A percentile compares a stretch with the other conserved stretches of the same genome.
Conservation (phyloP, 1,284 basidiomycete genomes). For the Phlebopus sp. region DNA sequence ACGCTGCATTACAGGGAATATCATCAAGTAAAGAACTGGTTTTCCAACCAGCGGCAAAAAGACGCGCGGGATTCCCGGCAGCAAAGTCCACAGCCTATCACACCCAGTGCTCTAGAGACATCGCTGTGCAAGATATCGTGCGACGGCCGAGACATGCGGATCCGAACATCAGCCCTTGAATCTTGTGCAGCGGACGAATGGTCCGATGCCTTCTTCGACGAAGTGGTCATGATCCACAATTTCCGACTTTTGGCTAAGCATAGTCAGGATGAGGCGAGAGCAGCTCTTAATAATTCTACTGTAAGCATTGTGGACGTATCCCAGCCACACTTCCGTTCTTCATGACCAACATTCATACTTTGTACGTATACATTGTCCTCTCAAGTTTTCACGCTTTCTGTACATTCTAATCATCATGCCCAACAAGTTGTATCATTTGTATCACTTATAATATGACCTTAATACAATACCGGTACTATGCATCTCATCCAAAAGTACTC, state of each 20-base stretch:
- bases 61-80: slow-evolving; percentile 37
- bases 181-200: slow-evolving; percentile 41
- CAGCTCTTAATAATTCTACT: slow-evolving; percentile 24
- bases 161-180: slow-evolving; percentile 43
- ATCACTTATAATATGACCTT: slow-evolving; percentile 32
- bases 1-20: slow-evolving; percentile 39
- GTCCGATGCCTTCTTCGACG: slow-evolving; percentile 56
- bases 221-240: slow-evolving; percentile 53
- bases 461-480: slow-evolving; percentile 30
- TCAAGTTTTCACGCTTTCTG: slow-evolving; percentile 27
- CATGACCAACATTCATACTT: slow-evolving; percentile 26
- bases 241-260: slow-evolving; percentile 40
- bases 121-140: slow-evolving; percentile 34
- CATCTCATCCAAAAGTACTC: slow-evolving; percentile 20
- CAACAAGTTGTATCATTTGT: slow-evolving; percentile 25
- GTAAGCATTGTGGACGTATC: slow-evolving; percentile 23
- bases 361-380: slow-evolving; percentile 31
- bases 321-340: slow-evolving; percentile 16
- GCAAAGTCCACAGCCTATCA: slow-evolving; percentile 32
- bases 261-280: slow-evolving; percentile 33
- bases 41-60: slow-evolving; percentile 57
- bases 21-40: slow-evolving; percentile 61
- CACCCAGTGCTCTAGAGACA: slow-evolving; percentile 28
- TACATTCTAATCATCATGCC: slow-evolving; percentile 33
- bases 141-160: slow-evolving; percentile 45